Evolutionary conservation across 768 basidiomycete genomes (phyloP).

Genomic region (Xerocomellus chrysenteron): DNA sequence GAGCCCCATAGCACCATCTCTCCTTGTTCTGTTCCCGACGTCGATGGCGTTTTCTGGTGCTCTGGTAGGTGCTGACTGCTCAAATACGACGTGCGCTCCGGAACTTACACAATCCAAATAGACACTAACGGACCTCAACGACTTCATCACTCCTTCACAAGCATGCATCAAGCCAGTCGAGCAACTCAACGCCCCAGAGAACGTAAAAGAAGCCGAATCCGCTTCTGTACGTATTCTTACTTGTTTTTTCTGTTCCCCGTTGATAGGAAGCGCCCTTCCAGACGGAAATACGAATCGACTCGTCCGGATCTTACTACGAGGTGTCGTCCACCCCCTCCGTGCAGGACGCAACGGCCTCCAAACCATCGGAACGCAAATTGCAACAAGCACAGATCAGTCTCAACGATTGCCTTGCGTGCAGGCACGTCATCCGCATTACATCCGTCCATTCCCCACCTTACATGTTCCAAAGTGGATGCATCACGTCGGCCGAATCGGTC

Average conservation of each 20-base stretch:
- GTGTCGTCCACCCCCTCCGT: conserved; percentile 42
- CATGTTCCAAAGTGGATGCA: conserved; percentile 72
- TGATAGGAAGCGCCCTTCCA: conserved; percentile 31
- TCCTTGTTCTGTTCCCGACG: background rate
- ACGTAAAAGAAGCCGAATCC: conserved; percentile 37
- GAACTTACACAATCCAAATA: conserved; percentile 30
- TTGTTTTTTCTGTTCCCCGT: background rate
- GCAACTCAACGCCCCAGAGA: conserved; percentile 45
- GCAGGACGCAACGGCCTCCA: conserved; percentile 17
- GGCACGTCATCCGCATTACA: conserved; percentile 48
- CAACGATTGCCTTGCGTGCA: conserved; percentile 98
- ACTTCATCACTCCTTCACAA: conserved; percentile 95
- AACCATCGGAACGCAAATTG: conserved; percentile 54
- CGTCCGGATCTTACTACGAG: conserved; percentile 85
- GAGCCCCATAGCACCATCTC: background rate
- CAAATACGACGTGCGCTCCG: background rate
- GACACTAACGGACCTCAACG: conserved; percentile 94
- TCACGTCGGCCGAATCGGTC: conserved; percentile 97
- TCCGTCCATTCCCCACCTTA: conserved; percentile 5
- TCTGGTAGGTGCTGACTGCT: conserved; percentile 47
- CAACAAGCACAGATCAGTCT: conserved; percentile 94
- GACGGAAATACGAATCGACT: conserved; percentile 93
- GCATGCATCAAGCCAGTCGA: conserved; percentile 96
- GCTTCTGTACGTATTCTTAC: conserved; percentile 38
- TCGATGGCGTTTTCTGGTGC: conserved; percentile 87